Percentiles rank a stretch among this genome's conserved stretches.
These are phyloP conservation scores for Ganoderma resinaceum DNA, from an alignment of 1,284 basidiomycete species.

Conservation along the genomic window DNA sequence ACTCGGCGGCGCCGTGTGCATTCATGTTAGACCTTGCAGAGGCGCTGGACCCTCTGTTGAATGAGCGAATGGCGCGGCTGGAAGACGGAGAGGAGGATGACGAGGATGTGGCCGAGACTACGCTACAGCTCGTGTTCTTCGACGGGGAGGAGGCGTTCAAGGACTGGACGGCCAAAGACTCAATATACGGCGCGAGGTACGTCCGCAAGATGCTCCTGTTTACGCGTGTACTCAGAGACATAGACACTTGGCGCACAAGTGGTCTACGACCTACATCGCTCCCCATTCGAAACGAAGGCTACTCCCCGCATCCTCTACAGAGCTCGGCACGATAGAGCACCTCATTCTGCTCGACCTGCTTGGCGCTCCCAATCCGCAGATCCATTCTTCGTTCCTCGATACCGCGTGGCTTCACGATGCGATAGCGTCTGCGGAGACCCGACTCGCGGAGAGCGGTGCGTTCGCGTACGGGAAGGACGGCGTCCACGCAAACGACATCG, in stretches of 20 bases:
- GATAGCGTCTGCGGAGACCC: constrained; percentile 70
- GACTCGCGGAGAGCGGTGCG: constrained; percentile 67
- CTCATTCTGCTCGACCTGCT: constrained; percentile 91
- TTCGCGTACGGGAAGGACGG: constrained; percentile 55
- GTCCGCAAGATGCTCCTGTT: constrained; percentile 25
- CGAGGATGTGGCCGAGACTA: constrained; percentile 81
- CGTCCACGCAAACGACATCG: constrained; percentile 53
- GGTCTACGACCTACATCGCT: constrained; percentile 74
- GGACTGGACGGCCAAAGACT: constrained; percentile 90
- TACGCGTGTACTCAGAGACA: constrained; percentile 2
- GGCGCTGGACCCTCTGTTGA: constrained; percentile 74
- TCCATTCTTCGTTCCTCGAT: constrained; percentile 84
- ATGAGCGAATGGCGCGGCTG: constrained; percentile 63
- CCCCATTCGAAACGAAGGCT: constrained; percentile 69
- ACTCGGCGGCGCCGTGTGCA: constrained; percentile 96
- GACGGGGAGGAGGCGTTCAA: constrained; percentile 98
- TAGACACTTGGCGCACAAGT: constrained; percentile 87
- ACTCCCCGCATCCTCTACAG: constrained; percentile 57
- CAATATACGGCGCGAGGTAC: constrained; percentile 92
- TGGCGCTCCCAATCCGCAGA: constrained; percentile 74
- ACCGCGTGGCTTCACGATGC: constrained; percentile 92
- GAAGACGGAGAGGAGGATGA: constrained; percentile 71
- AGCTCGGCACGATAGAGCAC: constrained; percentile 86
- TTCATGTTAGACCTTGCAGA: constrained; percentile 92
- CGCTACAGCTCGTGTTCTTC: constrained; percentile 95